Evolutionary conservation across 2,329 filamentous ascomycete genomes (phyloP).

Genomic region (Pyrenophora graminea): DNA sequence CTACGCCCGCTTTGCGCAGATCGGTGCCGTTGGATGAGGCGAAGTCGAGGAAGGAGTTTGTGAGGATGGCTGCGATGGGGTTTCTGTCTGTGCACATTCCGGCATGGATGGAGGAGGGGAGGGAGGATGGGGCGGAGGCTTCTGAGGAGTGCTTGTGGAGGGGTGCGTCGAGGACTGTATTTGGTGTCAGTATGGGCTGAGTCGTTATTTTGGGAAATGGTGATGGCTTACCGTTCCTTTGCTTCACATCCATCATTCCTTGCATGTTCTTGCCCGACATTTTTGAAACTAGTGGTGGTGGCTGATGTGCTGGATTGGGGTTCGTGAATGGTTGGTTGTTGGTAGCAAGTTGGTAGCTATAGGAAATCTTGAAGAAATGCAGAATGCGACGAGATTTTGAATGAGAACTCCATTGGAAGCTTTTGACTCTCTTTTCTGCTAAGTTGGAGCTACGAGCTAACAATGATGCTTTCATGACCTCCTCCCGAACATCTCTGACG

Average conservation of each 20-base stretch:
- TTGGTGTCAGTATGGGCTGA: neutral
- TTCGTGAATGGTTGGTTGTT: neutral
- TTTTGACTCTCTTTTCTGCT: neutral
- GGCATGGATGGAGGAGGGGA: constrained; percentile 11
- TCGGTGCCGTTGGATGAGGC: constrained; percentile 61
- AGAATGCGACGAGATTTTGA: neutral
- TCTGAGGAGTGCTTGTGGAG: constrained; percentile 29
- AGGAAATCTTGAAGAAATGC: neutral
- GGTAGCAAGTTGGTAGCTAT: neutral
- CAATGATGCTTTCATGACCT: constrained; percentile 18
- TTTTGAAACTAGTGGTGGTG: neutral
- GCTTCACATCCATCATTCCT: constrained; percentile 31
- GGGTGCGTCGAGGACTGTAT: constrained; percentile 30
- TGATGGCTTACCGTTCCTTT: constrained; percentile 29
- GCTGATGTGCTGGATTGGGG: constrained; percentile 5
- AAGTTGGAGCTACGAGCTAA: constrained; percentile 2
- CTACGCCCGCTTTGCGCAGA: constrained; percentile 58
- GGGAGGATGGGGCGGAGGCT: constrained; percentile 3
- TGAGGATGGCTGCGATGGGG: constrained; percentile 60
- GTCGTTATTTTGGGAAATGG: neutral
- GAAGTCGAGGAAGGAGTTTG: constrained; percentile 64
- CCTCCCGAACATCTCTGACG: constrained; percentile 11
- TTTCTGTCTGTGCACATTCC: constrained; percentile 26
- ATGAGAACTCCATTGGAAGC: no score
- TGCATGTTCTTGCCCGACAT: constrained; percentile 31